Evolutionary conservation across 2,329 filamentous ascomycete species (phyloP).

Genomic region (Alternaria infectoria): DNA sequence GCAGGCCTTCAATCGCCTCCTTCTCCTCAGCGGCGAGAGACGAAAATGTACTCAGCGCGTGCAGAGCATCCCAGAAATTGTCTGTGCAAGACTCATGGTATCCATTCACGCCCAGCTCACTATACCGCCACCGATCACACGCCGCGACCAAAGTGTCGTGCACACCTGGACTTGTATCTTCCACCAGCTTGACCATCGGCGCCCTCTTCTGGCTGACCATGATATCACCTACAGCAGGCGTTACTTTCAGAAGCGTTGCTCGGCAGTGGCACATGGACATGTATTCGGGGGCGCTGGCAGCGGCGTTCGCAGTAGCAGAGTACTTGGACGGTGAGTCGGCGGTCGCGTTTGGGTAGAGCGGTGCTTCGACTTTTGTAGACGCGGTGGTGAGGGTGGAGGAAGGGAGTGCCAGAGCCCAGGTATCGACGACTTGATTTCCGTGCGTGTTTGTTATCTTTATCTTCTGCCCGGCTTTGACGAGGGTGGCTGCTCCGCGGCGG

Average conservation of each 20-base stretch:
- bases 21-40: slow-evolving; percentile 17
- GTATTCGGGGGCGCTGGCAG: slow-evolving; percentile 40
- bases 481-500: slow-evolving; percentile 52
- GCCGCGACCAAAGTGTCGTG: slow-evolving; percentile 47
- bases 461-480: slow-evolving; percentile 46
- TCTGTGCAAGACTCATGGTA: slow-evolving; percentile 48
- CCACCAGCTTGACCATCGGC: slow-evolving; percentile 41
- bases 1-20: slow-evolving; percentile 27
- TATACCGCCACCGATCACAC: slow-evolving; percentile 46
- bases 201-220: slow-evolving; percentile 44
- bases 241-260: slow-evolving; percentile 35
- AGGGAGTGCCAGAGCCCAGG: slow-evolving; percentile 55
- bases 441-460: slow-evolving; percentile 57
- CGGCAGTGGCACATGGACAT: slow-evolving; percentile 48
- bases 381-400: slow-evolving; percentile 20
- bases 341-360: slow-evolving; percentile 38
- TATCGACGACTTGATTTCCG: slow-evolving; percentile 59
- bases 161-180: slow-evolving; percentile 42
- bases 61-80: slow-evolving; percentile 43
- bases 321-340: slow-evolving; percentile 29
- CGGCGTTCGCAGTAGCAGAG: slow-evolving; percentile 29
- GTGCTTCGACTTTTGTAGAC: slow-evolving; percentile 33
- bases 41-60: slow-evolving; percentile 19
- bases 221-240: slow-evolving; percentile 36
- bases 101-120: slow-evolving; percentile 37